phyloP scores from a whole-genome alignment of 106 monocot genomes.

The Allium fistulosum region DNA sequence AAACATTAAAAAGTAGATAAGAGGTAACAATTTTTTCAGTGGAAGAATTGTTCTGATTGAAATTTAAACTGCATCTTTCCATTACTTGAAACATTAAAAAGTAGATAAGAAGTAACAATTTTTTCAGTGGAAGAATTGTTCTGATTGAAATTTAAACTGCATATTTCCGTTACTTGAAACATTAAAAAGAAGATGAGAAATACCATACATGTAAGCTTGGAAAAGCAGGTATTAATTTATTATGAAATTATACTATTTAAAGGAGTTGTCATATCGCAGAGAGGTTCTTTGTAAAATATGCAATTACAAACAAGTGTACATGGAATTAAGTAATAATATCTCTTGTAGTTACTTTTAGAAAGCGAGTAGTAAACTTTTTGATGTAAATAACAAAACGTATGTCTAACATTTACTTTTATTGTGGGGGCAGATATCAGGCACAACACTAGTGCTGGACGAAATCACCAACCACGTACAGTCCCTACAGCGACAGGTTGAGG shows the following conservation, averaged over 20 bases:
- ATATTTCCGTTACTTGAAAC: no score
- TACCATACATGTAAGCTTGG: no score
- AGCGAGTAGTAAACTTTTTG: not conserved
- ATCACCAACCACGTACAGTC: constrained; percentile 89
- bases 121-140: no score
- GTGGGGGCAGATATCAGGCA: constrained; percentile 60
- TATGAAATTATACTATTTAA: not conserved
- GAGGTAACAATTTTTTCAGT: no score
- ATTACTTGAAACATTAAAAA: no score
- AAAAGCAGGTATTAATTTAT: no score
- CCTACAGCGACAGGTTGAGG: constrained; percentile 79
- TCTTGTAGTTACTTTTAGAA: not conserved
- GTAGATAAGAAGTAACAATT: no score
- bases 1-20: no score
- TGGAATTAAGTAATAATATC: not conserved
- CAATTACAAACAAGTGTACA: not conserved
- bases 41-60: no score
- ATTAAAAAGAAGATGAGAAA: no score
- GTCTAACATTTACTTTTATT: not conserved
- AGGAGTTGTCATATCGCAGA: not conserved
- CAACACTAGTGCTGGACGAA: constrained; percentile 78
- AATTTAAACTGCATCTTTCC: no score
- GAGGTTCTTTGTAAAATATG: not conserved
- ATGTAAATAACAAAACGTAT: not conserved
- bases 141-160: no score